A percentile compares a stretch with the other conserved stretches of the same genome.
Evolutionary conservation across 192 early-diverging fungal species (phyloP).

Genomic region (Podila verticillata): DNA sequence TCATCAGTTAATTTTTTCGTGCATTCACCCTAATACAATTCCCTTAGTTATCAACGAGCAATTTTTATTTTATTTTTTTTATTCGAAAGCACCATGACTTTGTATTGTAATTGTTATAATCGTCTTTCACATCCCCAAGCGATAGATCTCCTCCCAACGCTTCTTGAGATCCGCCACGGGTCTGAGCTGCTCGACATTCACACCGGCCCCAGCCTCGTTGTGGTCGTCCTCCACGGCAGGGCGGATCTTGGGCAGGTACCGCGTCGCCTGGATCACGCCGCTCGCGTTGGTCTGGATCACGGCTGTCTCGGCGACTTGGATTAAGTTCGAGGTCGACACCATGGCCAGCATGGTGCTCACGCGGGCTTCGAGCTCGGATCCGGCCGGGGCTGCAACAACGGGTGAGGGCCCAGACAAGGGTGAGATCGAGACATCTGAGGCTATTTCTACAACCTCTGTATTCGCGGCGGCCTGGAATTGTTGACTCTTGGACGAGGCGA

Average conservation of each 20-base stretch:
- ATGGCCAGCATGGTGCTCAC: not conserved
- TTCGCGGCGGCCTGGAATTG: not conserved
- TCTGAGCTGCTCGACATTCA: slow-evolving; percentile 25
- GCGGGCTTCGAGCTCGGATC: slow-evolving; percentile 14
- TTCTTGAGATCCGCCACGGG: slow-evolving; percentile 40
- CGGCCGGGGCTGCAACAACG: not conserved
- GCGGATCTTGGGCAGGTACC: slow-evolving; percentile 19
- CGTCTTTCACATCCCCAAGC: slow-evolving; percentile 15
- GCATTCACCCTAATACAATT: too few relatives aligned
- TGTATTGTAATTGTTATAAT: not conserved
- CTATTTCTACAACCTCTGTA: not conserved
- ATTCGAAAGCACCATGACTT: not conserved
- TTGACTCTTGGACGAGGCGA: not conserved
- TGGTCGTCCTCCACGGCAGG: not conserved
- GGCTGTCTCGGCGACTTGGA: not conserved
- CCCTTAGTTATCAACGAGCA: too few relatives aligned
- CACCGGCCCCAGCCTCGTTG: slow-evolving; percentile 8
- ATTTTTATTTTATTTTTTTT: not conserved
- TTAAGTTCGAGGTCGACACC: not conserved
- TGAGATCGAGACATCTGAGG: not conserved
- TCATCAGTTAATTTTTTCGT: too few relatives aligned
- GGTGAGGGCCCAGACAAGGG: not conserved
- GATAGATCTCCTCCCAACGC: slow-evolving; percentile 41
- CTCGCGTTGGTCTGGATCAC: slow-evolving; percentile 1
- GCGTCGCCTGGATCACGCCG: slow-evolving; percentile 18